Evolutionary conservation across 2,329 filamentous ascomycete genomes (phyloP).

Genomic region (Thielaviopsis ethacetica): DNA sequence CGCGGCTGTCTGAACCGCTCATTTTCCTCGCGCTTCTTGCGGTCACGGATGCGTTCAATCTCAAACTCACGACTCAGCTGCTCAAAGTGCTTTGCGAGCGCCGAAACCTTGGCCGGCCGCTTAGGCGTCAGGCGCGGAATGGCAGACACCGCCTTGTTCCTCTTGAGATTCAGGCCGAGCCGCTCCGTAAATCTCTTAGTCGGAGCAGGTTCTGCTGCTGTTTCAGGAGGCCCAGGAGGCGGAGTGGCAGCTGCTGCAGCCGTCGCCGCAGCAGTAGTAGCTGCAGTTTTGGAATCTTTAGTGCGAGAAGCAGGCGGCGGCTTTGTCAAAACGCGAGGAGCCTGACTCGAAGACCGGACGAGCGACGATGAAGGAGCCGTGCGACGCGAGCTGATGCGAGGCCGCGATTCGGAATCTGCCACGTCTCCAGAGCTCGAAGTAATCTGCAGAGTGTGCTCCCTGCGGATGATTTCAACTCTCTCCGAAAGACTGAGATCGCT

Average conservation of each 20-base stretch:
- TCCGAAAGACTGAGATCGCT: slow-evolving; percentile 10
- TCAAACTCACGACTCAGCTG: slow-evolving; percentile 93
- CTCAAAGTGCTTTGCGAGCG: slow-evolving; percentile 89
- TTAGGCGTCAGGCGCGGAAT: slow-evolving; percentile 79
- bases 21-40: slow-evolving; percentile 63
- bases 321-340: slow-evolving; percentile 6
- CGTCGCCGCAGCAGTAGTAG: background rate
- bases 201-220: background rate
- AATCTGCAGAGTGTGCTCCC: slow-evolving; percentile 19
- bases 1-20: slow-evolving; percentile 49
- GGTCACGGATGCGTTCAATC: slow-evolving; percentile 77
- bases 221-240: too few species aligned
- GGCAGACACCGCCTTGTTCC: slow-evolving; percentile 49
- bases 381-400: background rate
- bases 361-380: background rate
- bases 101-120: slow-evolving; percentile 65
- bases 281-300: background rate
- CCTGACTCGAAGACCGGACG: background rate
- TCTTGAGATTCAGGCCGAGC: slow-evolving; percentile 48
- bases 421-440: slow-evolving; percentile 21
- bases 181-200: slow-evolving; percentile 59
- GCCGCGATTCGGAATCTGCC: slow-evolving; percentile 27
- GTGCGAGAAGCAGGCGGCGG: background rate
- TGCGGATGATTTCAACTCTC: slow-evolving; percentile 15
- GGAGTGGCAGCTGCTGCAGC: background rate